Evolutionary conservation across 2,329 filamentous ascomycete genomes (phyloP), one percentile per base, ranked within the genome.

Genomic region (Epichloe sibirici): DNA sequence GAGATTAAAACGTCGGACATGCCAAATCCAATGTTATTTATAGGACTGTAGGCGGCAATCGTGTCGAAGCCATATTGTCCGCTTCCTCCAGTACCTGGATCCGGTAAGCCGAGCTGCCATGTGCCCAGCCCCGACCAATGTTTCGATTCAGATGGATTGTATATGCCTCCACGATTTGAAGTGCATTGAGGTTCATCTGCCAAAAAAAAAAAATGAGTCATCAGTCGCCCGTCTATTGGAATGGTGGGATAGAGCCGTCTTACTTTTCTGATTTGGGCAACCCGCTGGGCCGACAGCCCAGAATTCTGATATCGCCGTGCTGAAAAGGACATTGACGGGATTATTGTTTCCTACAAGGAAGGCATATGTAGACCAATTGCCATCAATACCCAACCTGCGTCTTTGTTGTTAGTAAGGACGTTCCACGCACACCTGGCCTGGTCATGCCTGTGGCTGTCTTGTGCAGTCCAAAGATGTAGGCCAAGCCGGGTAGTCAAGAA

Each of bases 301-400:
- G 44, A 84, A 81, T 65, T 88, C 84, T 38, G 86, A 86, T 43
- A 83, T 74, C 12, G 78, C 75, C 5, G 85, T 89, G 61, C 83
- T 88, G 49, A 83, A 74, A 12, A 74, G 62, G 35, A 74, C 65
- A 57, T 70, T 65, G 54, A 73, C 61, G 9, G 58, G 34, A 51
- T 69, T 62, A 6, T 65, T 58, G 21, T 69, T 66, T 77, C 73
- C 59, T 70, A 77, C 55, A 5, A 59, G 55, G 46, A 90, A 71
- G 12, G 72, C 73, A 57, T 88, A 80, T 6, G 83, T 79, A 15
- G 85, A 88, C 86, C 86, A 90, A 56, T 75, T 75, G 9, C 85
- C 85, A 63, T 88, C 84, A 57, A 78, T 74, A 47, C 82, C 82
- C 56, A 78, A 74, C 79, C 79, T 82, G 51, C 39, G 42, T 17